Conservation (phyloP, 2,329 filamentous ascomycete genomes). For the Cladophialophora immunda region DNA sequence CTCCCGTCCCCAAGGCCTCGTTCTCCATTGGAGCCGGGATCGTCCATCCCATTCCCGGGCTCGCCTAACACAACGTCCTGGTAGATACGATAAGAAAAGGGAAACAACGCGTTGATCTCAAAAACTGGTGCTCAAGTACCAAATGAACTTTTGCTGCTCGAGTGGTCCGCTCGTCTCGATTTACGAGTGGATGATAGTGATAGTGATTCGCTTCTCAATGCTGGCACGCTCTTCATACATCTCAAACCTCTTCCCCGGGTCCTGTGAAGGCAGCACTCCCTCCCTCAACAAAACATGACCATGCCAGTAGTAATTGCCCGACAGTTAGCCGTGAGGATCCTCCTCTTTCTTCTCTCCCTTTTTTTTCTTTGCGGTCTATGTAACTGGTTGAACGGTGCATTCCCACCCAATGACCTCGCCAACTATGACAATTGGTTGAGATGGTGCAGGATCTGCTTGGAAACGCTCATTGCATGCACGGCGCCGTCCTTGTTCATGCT, state of each 20-base stretch:
- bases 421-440: slow-evolving; percentile 9
- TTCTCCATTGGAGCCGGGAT: neutral
- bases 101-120: too few species aligned
- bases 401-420: neutral
- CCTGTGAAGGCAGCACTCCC: neutral
- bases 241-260: neutral
- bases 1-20: neutral
- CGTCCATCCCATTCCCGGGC: neutral
- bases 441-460: neutral
- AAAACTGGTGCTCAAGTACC: too few species aligned
- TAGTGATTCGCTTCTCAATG: neutral
- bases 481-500: slow-evolving; percentile 3
- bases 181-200: neutral
- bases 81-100: neutral
- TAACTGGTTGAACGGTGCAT: neutral
- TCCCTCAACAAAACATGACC: slow-evolving; percentile 1
- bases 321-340: slow-evolving; percentile 12
- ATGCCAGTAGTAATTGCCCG: slow-evolving; percentile 13
- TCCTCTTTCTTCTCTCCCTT: slow-evolving; percentile 1
- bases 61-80: neutral
- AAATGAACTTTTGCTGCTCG: neutral
- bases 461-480: slow-evolving; percentile 14
- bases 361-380: slow-evolving; percentile 9
- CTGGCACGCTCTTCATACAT: neutral
- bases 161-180: neutral